These are phyloP conservation scores for Gossypium stocksii DNA, from an alignment of 345 rosid species.

Conservation along the genomic window DNA sequence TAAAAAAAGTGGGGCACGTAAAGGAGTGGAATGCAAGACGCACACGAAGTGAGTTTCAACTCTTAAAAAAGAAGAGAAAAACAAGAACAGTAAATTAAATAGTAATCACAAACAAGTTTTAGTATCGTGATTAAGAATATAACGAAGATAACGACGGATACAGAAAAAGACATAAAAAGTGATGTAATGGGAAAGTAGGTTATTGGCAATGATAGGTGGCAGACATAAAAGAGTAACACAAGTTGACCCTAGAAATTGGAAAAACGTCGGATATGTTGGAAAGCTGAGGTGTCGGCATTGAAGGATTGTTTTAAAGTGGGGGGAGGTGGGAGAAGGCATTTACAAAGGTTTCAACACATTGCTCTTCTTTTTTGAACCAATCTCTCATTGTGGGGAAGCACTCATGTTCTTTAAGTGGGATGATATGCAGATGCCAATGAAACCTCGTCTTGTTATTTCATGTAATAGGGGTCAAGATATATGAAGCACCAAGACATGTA, in stretches of 20 bases:
- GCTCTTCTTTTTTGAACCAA: background rate
- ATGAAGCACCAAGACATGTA: too few relatives aligned
- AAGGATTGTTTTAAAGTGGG: constrained; percentile 3
- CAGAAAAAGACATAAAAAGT: too few relatives aligned
- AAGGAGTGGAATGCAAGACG: background rate
- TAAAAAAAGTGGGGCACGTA: background rate
- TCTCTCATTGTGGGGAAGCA: background rate
- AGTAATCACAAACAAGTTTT: background rate
- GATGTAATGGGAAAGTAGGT: background rate
- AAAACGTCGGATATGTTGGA: background rate
- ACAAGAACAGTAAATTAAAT: background rate
- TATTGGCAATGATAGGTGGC: background rate
- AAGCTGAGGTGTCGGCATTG: constrained; percentile 9
- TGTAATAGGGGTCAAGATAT: background rate
- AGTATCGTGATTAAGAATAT: background rate
- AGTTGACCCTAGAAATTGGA: constrained; percentile 4
- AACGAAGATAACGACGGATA: too few relatives aligned
- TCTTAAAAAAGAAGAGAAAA: background rate
- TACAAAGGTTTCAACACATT: background rate
- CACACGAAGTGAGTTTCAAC: background rate
- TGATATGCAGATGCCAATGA: background rate
- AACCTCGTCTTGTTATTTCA: background rate
- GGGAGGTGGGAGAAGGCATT: background rate
- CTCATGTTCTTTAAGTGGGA: background rate
- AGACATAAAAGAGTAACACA: background rate